Evolutionary conservation across 345 rosid genomes (phyloP).

Genomic region (Garcia nutans): DNA sequence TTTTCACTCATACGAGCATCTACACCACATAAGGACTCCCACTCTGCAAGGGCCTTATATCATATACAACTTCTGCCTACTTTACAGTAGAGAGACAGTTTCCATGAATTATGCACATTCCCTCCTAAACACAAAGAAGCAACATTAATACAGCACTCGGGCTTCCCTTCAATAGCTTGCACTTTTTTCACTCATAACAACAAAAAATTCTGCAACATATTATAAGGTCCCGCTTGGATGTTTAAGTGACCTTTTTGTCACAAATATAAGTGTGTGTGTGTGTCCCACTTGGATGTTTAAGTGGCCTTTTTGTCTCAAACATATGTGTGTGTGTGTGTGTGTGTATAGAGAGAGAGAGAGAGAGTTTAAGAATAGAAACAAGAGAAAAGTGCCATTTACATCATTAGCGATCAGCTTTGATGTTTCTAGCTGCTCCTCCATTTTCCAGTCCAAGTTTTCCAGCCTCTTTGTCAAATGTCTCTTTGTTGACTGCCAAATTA

Average conservation of each 20-base stretch:
- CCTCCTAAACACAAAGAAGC: not conserved
- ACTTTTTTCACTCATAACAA: not conserved
- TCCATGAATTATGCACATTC: not conserved
- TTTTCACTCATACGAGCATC: not conserved
- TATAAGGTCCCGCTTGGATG: not conserved
- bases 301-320: not conserved
- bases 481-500: constrained; percentile 67
- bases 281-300: not conserved
- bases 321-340: too few species aligned
- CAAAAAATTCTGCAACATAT: not conserved
- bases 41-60: not conserved
- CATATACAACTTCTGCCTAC: not conserved
- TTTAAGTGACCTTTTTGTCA: not conserved
- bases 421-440: constrained; percentile 73
- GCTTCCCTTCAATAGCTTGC: not conserved
- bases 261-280: too few species aligned
- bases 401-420: constrained; percentile 62
- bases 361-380: constrained; percentile 2
- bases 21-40: not conserved
- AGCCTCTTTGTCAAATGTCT: constrained; percentile 74
- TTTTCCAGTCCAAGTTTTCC: constrained; percentile 78
- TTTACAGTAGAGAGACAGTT: not conserved
- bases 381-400: constrained; percentile 33
- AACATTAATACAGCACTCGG: not conserved
- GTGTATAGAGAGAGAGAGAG: not conserved